These are phyloP conservation scores for Excoecaria agallocha DNA, from an alignment of 345 rosid species.

Conservation along the genomic window DNA sequence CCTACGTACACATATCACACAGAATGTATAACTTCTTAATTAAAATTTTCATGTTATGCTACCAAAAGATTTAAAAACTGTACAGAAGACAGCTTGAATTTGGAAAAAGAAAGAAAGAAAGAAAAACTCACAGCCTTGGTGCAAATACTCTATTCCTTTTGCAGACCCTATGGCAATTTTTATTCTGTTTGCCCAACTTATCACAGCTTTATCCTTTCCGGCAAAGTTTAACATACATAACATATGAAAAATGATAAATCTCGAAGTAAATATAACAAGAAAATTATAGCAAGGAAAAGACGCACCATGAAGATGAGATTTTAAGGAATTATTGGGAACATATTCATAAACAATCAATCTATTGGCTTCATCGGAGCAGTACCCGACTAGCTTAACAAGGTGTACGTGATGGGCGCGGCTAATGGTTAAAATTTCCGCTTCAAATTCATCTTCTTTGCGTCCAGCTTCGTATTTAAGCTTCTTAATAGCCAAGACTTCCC, in stretches of 20 bases:
- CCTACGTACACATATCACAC: background rate
- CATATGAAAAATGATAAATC: background rate
- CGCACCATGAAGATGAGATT: slow-evolving; percentile 25
- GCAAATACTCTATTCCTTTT: slow-evolving; percentile 19
- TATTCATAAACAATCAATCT: slow-evolving; percentile 25
- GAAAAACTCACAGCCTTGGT: slow-evolving; percentile 19
- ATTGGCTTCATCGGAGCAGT: slow-evolving; percentile 13
- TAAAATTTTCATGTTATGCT: too few species aligned
- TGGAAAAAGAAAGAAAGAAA: background rate
- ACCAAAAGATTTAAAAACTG: too few species aligned
- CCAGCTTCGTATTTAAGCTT: slow-evolving; percentile 17
- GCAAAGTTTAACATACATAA: background rate
- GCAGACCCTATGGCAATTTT: slow-evolving; percentile 16
- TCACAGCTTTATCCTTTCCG: slow-evolving; percentile 45
- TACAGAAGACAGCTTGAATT: too few species aligned
- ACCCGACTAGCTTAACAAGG: slow-evolving; percentile 21
- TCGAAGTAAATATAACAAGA: too few species aligned
- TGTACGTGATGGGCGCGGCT: slow-evolving; percentile 19
- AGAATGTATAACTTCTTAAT: too few species aligned
- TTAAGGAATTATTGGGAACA: slow-evolving; percentile 17
- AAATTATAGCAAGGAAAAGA: background rate
- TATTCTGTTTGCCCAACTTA: slow-evolving; percentile 17
- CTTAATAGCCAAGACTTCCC: slow-evolving; percentile 22
- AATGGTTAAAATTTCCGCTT: slow-evolving; percentile 20
- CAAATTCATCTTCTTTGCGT: slow-evolving; percentile 15